phyloP scores from a whole-genome alignment of 176 grass and related monocot species.

The Oryza rufipogon region DNA sequence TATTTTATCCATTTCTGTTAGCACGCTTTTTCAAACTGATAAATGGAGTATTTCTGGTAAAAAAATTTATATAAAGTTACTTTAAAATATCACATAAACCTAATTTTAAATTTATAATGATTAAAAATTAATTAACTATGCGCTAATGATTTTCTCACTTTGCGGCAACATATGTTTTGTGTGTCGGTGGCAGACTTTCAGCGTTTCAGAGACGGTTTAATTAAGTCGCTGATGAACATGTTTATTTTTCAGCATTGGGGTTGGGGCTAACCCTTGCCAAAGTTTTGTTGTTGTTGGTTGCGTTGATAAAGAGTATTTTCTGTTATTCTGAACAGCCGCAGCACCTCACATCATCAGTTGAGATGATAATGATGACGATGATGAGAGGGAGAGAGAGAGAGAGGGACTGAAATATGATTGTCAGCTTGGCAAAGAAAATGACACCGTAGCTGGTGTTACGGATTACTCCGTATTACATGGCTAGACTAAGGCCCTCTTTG shows the following conservation, averaged over 20 bases:
- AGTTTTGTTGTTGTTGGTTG: conserved; percentile 4
- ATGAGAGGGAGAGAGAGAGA: background rate
- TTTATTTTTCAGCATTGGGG: background rate
- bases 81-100: too few relatives aligned
- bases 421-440: conserved; percentile 7
- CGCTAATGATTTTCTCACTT: background rate
- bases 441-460: background rate
- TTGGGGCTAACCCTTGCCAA: background rate
- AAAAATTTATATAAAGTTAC: too few relatives aligned
- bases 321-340: background rate
- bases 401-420: background rate
- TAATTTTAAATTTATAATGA: too few relatives aligned
- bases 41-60: too few relatives aligned
- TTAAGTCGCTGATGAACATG: background rate
- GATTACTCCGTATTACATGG: background rate
- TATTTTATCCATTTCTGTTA: too few relatives aligned
- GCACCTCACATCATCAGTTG: conserved; percentile 31
- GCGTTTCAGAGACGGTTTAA: too few relatives aligned
- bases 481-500: background rate
- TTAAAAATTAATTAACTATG: too few relatives aligned
- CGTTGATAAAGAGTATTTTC: background rate
- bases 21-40: too few relatives aligned
- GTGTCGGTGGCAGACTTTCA: background rate
- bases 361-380: background rate
- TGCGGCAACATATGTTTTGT: background rate